Evolutionary conservation across 1,139 yeast species (phyloP).

Genomic region (Lodderomyces theae): DNA sequence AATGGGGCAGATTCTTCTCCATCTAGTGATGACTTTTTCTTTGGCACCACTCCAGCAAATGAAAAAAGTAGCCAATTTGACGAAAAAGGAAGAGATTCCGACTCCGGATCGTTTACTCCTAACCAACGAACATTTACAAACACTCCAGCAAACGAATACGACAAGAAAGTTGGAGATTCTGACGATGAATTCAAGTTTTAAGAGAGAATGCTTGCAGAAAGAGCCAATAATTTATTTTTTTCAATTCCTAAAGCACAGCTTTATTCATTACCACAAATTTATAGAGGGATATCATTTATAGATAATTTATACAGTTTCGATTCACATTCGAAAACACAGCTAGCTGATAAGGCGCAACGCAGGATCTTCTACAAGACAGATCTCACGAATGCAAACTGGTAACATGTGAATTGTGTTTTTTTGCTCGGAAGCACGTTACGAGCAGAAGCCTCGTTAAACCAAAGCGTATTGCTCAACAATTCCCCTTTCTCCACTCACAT

Average conservation of each 20-base stretch:
- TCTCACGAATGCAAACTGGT: no score
- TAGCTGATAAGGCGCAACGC: no score
- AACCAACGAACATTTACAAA: slow-evolving; percentile 1
- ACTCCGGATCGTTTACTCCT: slow-evolving; percentile 2
- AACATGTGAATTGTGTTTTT: no score
- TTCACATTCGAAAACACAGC: no score
- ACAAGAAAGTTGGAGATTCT: background rate
- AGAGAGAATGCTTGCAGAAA: background rate
- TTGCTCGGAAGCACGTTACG: no score
- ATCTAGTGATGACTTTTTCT: slow-evolving; percentile 2
- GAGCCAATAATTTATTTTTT: background rate
- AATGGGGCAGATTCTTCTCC: background rate
- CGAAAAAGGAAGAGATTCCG: background rate
- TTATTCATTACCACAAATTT: no score
- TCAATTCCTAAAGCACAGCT: no score
- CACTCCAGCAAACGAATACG: background rate
- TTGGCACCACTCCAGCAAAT: background rate
- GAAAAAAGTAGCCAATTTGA: background rate
- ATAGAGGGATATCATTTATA: no score
- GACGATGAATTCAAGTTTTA: slow-evolving; percentile 7
- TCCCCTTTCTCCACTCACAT: no score
- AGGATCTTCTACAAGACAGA: no score
- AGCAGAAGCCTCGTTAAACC: no score
- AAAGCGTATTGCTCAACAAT: no score
- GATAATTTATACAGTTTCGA: background rate